Base-by-base conservation (phyloP, 106 monocot species). In the Ottelia alismoides region DNA sequence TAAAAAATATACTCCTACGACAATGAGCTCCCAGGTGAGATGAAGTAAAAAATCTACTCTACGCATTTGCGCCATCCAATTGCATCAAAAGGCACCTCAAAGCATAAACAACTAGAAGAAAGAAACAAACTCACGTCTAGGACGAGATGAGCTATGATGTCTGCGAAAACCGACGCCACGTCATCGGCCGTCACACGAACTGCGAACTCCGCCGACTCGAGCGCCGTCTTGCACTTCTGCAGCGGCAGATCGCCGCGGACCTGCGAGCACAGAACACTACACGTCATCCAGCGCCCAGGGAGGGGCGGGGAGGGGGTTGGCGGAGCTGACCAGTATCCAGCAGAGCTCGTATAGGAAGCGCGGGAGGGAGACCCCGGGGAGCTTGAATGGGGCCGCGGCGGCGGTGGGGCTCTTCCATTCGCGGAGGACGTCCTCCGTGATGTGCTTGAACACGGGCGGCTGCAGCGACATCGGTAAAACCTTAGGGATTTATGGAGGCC, bases 121-220 rank as follows among this genome's bases (percentile, higher is more conserved):
- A 51, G 43, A 18, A 7, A 22, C 53, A 57, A 55, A 65, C 88
- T 84, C 53, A 94, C 93, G 69, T 96, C 94, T 55, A 78, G 81
- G 1, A 77, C 88, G 65, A 96, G 65, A 56, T 89, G 85, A 23
- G 94, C 84, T 5, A 96, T 47, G 31, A 82, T 74, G 49, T 96
- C 94, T 0, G 78, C 88, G 31, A 89, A 64, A 16, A 74, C 52
- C 1, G 94, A 96, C 20, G 65, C 73, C 62, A 82, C 63, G 48
- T 81, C 85, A 20, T 79, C 76, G 30, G 45, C 65, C 18, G 51
- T 31, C 26, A 62, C 55, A 48, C 60, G 72, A 22, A 57, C 76
- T 0, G 25, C 25, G 46, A 96, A 81, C 30, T 47, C 62, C 35
- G 69, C 85, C 35, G 88, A 88, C 31, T 89, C 89, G 76, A 96